Base-by-base conservation (phyloP, 2,329 filamentous ascomycete species). In the Claviceps paspali region DNA sequence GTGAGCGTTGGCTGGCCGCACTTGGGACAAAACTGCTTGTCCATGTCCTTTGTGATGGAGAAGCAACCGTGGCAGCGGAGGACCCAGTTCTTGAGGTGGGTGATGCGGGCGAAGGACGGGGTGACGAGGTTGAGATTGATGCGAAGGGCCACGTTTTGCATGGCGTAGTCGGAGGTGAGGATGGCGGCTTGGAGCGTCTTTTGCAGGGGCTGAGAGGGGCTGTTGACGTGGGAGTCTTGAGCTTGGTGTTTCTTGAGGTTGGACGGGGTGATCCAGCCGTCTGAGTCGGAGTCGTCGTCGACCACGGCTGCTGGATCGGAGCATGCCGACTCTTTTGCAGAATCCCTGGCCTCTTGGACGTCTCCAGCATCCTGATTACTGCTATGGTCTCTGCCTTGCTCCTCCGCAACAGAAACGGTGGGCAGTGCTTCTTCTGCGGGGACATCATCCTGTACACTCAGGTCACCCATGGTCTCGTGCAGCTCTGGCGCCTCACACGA, bases 21-120 rank as follows among this genome's bases (percentile, higher is more conserved):
- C 35, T 79, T 73, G 2, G 84, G 79, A 57, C 91, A 98, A 65
- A 98, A 98, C 55, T 95, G 87, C 63, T 82, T 83, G 47, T 63
- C 65, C 75, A 86, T 87, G 49, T 94, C 76, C 50, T 82, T 83
- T 45, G 80, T 84, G 38, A 83, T 76, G 44, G 76, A 64, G 66
- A 96, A 98, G 67, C 87, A 94, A 40, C 79, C 86, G 62, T 98
- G 88, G 66, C 91, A 98, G 30, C 91, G 79, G 39, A 94, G 71
- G 4, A 95, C 76, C 69, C 84, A 93, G 10, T 82, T 88, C 57
- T 86, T 88, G 45, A 96, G 71, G 41, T 82, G 76, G 27, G 77
- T 80, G 54, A 98, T 85, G 49, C 86, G 77, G 44, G 82, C 72
- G 42, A 96, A 67, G 12, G 75, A 71, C 0, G 83, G 73, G 0